These are phyloP conservation scores for Toxoplasma gondii DNA, from an alignment of 169 alveolate species.

Conservation along the genomic window DNA sequence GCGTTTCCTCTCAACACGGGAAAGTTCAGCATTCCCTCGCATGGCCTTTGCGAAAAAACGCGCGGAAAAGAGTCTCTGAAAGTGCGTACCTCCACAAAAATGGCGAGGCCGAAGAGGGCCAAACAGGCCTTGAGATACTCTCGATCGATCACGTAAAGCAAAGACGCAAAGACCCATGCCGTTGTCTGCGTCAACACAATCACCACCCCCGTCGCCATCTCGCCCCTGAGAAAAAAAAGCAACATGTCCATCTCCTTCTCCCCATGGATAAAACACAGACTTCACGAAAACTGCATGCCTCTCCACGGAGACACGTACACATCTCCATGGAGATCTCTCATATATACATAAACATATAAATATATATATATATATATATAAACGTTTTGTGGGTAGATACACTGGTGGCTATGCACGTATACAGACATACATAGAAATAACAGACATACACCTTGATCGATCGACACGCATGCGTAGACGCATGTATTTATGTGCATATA, in stretches of 20 bases:
- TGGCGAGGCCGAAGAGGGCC: slow-evolving; percentile 27
- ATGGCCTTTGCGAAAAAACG: no score
- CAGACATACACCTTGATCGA: no score
- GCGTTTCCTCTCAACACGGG: no score
- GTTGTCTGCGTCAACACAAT: slow-evolving; percentile 3
- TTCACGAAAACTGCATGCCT: not conserved
- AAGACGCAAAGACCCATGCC: not conserved
- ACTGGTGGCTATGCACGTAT: not conserved
- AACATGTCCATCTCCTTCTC: not conserved
- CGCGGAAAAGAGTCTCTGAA: not conserved
- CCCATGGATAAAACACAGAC: not conserved
- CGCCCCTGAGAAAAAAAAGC: not conserved
- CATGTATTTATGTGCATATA: not conserved
- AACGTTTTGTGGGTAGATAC: not conserved
- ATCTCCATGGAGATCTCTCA: not conserved
- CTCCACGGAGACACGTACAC: not conserved
- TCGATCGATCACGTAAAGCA: not conserved
- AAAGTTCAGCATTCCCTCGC: no score
- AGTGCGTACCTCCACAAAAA: not conserved
- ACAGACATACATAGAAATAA: no score
- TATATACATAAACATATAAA: not conserved
- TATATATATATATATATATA: not conserved
- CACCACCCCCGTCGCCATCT: slow-evolving; percentile 16
- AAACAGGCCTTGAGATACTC: not conserved
- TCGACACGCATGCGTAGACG: not conserved